phyloP scores from a whole-genome alignment of 768 basidiomycete genomes.

The Trametes punicea region DNA sequence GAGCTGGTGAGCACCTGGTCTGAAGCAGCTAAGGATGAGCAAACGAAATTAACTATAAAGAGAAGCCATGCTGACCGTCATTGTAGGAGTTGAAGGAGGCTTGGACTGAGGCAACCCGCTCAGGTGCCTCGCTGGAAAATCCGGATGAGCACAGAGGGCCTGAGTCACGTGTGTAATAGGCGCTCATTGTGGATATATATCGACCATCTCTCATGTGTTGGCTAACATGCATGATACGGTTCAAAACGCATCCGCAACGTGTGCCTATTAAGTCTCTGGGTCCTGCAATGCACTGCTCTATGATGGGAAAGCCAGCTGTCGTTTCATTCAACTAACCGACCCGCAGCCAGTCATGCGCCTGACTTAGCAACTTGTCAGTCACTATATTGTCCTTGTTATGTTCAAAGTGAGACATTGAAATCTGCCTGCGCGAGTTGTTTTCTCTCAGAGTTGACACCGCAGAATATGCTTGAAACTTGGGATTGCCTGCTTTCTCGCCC shows the following conservation, averaged over 20 bases:
- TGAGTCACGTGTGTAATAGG: neutral
- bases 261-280: too few relatives aligned
- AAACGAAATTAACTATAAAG: neutral
- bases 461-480: too few relatives aligned
- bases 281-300: too few relatives aligned
- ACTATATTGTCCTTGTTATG: neutral
- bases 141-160: constrained; percentile 2
- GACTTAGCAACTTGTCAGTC: neutral
- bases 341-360: neutral
- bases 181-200: too few relatives aligned
- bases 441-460: too few relatives aligned
- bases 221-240: too few relatives aligned
- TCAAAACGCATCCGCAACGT: too few relatives aligned
- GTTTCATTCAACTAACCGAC: too few relatives aligned
- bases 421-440: constrained; percentile 5
- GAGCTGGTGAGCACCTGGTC: constrained; percentile 29
- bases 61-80: constrained; percentile 25
- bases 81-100: constrained; percentile 13
- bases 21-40: constrained; percentile 2
- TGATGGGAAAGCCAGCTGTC: too few relatives aligned
- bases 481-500: too few relatives aligned
- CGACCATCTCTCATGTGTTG: too few relatives aligned
- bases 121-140: constrained; percentile 21
- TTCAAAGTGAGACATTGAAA: constrained; percentile 6
- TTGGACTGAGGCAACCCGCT: neutral